Evolutionary conservation across 2,329 filamentous ascomycete species (phyloP).

Genomic region (Leptographium flavum): DNA sequence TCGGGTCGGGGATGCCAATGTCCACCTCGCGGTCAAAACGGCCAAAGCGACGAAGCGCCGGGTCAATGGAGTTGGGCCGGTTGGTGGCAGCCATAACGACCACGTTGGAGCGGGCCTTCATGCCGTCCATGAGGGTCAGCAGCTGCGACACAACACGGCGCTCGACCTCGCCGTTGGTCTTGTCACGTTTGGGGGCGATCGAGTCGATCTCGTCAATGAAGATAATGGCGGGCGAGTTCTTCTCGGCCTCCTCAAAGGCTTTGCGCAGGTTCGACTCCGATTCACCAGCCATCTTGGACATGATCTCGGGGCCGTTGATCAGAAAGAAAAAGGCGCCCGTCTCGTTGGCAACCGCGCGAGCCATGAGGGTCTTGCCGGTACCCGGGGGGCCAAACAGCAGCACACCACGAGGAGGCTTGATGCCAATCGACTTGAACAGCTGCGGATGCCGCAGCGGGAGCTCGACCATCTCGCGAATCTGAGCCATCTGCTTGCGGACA

Average conservation of each 20-base stretch:
- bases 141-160: slow-evolving; percentile 96
- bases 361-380: slow-evolving; percentile 99
- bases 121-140: slow-evolving; percentile 92
- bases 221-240: slow-evolving; percentile 98
- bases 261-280: slow-evolving; percentile 96
- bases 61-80: slow-evolving; percentile 96
- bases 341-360: slow-evolving; percentile 95
- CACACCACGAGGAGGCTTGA: slow-evolving; percentile 97
- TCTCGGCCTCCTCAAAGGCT: slow-evolving; percentile 98
- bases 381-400: slow-evolving; percentile 91
- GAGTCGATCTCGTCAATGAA: slow-evolving; percentile 99
- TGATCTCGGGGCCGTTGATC: slow-evolving; percentile 98
- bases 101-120: slow-evolving; percentile 98
- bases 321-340: slow-evolving; percentile 99
- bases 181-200: slow-evolving; percentile 97
- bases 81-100: slow-evolving; percentile 99
- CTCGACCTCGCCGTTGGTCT: slow-evolving; percentile 98
- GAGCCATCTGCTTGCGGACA: slow-evolving; percentile 98
- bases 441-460: slow-evolving; percentile 91
- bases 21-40: slow-evolving; percentile 99
- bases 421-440: slow-evolving; percentile 99
- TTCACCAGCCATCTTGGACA: slow-evolving; percentile 99
- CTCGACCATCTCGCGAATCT: slow-evolving; percentile 98
- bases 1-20: slow-evolving; percentile 94
- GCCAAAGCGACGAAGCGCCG: slow-evolving; percentile 90